Percentiles rank a stretch among this genome's conserved stretches.
Evolutionary conservation across 2,329 filamentous ascomycete species (phyloP).

Genomic region (Raffaelea ambrosiae): DNA sequence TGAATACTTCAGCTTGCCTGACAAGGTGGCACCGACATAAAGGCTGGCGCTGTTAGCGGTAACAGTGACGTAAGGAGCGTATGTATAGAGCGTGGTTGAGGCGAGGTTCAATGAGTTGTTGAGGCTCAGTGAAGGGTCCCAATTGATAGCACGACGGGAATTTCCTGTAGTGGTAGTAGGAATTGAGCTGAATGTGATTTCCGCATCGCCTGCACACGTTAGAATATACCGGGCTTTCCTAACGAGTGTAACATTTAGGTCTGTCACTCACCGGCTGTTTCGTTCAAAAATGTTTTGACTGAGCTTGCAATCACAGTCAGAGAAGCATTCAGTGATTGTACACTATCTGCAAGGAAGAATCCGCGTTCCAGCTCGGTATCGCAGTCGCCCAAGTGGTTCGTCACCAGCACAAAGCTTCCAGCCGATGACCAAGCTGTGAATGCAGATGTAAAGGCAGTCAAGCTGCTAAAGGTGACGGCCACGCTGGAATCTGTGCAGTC

Average conservation of each 20-base stretch:
- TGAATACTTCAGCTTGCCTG: conserved; percentile 32
- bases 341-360: conserved; percentile 24
- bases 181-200: conserved; percentile 7
- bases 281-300: conserved; percentile 21
- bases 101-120: conserved; percentile 11
- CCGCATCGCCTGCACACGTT: conserved; percentile 1
- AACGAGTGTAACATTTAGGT: too few species aligned
- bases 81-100: conserved; percentile 11
- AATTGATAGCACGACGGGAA: conserved; percentile 19
- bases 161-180: not conserved
- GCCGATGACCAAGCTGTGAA: conserved; percentile 16
- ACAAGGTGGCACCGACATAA: conserved; percentile 27
- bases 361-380: conserved; percentile 29
- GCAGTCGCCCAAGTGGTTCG: conserved; percentile 32
- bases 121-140: conserved; percentile 30
- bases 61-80: conserved; percentile 22
- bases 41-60: conserved; percentile 26
- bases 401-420: conserved; percentile 26
- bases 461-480: conserved; percentile 18
- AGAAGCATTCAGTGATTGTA: conserved; percentile 18
- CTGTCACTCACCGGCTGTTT: conserved; percentile 23
- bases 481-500: conserved; percentile 19
- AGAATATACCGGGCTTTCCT: too few species aligned
- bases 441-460: conserved; percentile 16
- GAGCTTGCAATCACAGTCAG: conserved; percentile 23